These are phyloP conservation scores for Kodamaea kakaduensis DNA, from an alignment of 805 yeast species.

Conservation along the genomic window DNA sequence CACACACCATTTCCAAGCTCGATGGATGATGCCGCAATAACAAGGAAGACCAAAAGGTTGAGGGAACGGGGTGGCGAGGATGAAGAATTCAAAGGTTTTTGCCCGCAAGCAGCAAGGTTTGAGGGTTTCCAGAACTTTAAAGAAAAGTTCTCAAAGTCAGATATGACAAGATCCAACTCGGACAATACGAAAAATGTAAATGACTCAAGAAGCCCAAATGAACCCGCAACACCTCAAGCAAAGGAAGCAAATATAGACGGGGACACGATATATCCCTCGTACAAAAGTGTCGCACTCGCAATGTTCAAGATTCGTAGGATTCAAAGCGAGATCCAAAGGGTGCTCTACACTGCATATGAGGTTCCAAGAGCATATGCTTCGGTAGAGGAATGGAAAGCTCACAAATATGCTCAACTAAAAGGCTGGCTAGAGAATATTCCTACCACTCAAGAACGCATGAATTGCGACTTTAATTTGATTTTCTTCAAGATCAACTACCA, in stretches of 20 bases:
- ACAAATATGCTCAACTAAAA: constrained; percentile 49
- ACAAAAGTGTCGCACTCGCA: constrained; percentile 62
- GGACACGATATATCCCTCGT: constrained; percentile 59
- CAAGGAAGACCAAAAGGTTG: background rate
- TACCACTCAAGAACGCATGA: constrained; percentile 53
- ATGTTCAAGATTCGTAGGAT: constrained; percentile 68
- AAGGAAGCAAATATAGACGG: too few species aligned
- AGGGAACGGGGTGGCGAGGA: too few species aligned
- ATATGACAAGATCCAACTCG: too few species aligned
- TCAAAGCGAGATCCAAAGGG: constrained; percentile 72
- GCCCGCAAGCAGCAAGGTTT: too few species aligned
- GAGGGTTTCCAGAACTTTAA: too few species aligned
- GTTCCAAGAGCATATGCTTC: constrained; percentile 58
- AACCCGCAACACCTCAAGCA: constrained; percentile 28
- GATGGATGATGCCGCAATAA: constrained; percentile 58
- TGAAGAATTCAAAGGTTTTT: too few species aligned
- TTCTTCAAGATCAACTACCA: constrained; percentile 73
- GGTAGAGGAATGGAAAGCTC: constrained; percentile 60
- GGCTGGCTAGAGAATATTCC: constrained; percentile 62
- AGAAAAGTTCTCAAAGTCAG: too few species aligned
- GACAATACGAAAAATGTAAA: too few species aligned
- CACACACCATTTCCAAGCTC: constrained; percentile 68
- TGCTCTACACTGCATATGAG: constrained; percentile 67
- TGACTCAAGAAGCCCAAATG: constrained; percentile 6
- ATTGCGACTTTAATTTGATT: constrained; percentile 67